Base-by-base conservation (phyloP, 352 stramenopile species). In the Aphanomyces astaci region DNA sequence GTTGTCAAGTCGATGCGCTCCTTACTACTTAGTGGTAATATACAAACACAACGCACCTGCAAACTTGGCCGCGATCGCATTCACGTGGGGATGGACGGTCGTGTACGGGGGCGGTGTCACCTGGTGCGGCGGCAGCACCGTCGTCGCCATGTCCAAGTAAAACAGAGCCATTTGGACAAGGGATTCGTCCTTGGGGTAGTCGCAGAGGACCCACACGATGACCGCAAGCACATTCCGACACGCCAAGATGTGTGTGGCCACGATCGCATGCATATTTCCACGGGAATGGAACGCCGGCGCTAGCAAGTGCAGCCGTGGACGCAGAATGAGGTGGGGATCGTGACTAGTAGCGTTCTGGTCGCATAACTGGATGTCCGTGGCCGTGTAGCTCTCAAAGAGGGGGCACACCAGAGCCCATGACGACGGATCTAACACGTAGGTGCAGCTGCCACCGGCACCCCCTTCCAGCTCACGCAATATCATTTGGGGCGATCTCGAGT, bases 331-430 rank as follows among this genome's bases (percentile, higher is more conserved):
- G 15, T 32, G 40, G 7, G 85, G 86, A 79, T 5, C 88, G 70
- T 59, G 51, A 25, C 4, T 10, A 10, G 33, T 22, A 7, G 51
- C 51, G 48, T 93, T 91, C 60, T 91, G 82, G 40, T 93, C 85
- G 31, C 78, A 88, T 32, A 85, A 73, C 51, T 93, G 82, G 1
- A 80, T 72, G 55, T 93, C 85, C 0, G 80, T 84, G 1, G 81
- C 81, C 24, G 80, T 89, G 62, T 90, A 93, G 48, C 77, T 86
- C 69, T 93, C 85, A 65, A 90, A 93, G 10, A 85, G 65, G 10
- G 80, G 79, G 2, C 82, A 89, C 3, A 93, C 72, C 30, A 73
- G 71, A 3, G 60, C 57, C 85, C 85, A 93, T 1, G 81, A 66
- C 17, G 80, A 73, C 1, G 73, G 66, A 40, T 87, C 81, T 15